Evolutionary conservation across 768 basidiomycete genomes (phyloP).

Genomic region (Flagelloscypha sp.): DNA sequence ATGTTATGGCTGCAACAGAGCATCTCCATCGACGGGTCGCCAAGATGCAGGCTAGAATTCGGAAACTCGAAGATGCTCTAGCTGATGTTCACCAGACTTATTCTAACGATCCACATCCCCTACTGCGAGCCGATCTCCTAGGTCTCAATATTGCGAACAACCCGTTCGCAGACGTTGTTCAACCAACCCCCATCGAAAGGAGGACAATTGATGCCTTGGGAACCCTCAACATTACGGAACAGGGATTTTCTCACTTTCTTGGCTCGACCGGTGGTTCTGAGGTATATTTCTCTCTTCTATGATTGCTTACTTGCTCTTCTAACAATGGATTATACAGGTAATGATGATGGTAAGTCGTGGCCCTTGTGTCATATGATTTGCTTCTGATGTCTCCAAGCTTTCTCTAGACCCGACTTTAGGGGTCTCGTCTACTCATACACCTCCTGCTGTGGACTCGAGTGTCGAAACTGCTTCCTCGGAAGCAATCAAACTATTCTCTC

Average conservation of each 20-base stretch:
- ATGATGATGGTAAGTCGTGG: slow-evolving; percentile 20
- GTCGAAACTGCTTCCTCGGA: too few relatives aligned
- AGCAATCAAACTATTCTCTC: slow-evolving; percentile 56
- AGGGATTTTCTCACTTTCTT: slow-evolving; percentile 56
- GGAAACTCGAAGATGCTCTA: slow-evolving; percentile 33
- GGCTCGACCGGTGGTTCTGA: slow-evolving; percentile 62
- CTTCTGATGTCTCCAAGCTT: neutral
- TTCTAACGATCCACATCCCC: slow-evolving; percentile 29
- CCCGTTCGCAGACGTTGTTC: slow-evolving; percentile 18
- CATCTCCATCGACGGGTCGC: slow-evolving; percentile 30
- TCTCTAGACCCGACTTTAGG: slow-evolving; percentile 17
- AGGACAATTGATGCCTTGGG: slow-evolving; percentile 45
- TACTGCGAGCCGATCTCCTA: slow-evolving; percentile 28
- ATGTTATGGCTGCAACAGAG: slow-evolving; percentile 35
- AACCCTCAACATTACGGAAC: slow-evolving; percentile 51
- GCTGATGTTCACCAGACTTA: slow-evolving; percentile 24
- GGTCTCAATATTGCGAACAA: slow-evolving; percentile 21
- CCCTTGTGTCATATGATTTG: too few relatives aligned
- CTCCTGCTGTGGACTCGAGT: too few relatives aligned
- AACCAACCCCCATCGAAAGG: slow-evolving; percentile 23
- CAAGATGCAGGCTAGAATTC: slow-evolving; percentile 29
- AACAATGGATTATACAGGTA: slow-evolving; percentile 12
- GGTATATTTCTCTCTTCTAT: slow-evolving; percentile 30
- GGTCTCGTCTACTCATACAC: too few relatives aligned
- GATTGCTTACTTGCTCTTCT: slow-evolving; percentile 1